Evolutionary conservation across 1,284 basidiomycete species (phyloP).

Genomic region (Boletus holoroseus): DNA sequence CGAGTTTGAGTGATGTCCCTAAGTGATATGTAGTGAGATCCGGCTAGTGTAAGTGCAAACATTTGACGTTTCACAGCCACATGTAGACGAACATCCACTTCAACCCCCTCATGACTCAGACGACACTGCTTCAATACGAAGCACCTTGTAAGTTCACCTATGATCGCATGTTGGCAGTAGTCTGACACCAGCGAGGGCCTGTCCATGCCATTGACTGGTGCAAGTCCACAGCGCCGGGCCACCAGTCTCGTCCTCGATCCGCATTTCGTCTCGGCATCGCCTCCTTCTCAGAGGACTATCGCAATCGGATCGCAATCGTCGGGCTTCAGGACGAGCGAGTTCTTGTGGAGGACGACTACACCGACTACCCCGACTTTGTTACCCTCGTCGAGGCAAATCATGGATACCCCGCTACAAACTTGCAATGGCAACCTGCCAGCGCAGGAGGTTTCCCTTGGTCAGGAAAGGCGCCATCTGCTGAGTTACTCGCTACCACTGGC

Average conservation of each 20-base stretch:
- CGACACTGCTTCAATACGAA: constrained; percentile 65
- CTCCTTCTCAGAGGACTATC: constrained; percentile 74
- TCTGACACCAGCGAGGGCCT: constrained; percentile 53
- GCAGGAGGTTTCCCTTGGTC: constrained; percentile 59
- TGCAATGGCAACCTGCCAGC: constrained; percentile 78
- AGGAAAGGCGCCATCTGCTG: constrained; percentile 55
- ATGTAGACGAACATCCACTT: constrained; percentile 6
- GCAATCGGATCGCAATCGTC: constrained; percentile 77
- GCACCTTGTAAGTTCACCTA: constrained; percentile 57
- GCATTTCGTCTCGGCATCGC: constrained; percentile 75
- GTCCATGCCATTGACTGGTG: constrained; percentile 82
- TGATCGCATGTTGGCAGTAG: not conserved
- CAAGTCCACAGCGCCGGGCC: constrained; percentile 68
- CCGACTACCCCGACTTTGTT: constrained; percentile 76
- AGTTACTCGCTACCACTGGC: constrained; percentile 85
- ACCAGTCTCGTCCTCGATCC: constrained; percentile 66
- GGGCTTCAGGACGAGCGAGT: constrained; percentile 79
- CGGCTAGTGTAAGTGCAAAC: not conserved
- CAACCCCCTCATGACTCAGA: constrained; percentile 48
- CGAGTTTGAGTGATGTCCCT: not conserved
- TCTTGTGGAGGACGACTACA: constrained; percentile 75
- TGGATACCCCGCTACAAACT: constrained; percentile 77
- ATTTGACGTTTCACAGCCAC: constrained; percentile 25
- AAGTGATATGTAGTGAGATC: not conserved
- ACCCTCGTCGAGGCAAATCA: constrained; percentile 74